Conservation (phyloP, 257 asterid species). For the Solanum neorickii region DNA sequence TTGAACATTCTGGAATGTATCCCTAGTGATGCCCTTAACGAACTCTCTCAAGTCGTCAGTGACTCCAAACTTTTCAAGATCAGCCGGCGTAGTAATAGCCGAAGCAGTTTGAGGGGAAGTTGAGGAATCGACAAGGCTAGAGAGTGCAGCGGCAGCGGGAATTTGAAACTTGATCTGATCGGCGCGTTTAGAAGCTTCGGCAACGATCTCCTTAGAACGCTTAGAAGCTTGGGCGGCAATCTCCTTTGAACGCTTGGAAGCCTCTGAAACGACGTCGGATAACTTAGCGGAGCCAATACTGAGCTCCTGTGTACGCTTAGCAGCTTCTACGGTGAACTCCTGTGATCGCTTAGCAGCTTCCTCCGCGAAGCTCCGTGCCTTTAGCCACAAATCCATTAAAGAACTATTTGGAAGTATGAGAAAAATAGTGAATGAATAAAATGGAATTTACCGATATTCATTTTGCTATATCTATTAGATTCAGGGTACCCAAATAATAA, state of each 20-base stretch:
- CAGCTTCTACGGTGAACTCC: constrained; percentile 43
- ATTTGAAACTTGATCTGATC: constrained; percentile 87
- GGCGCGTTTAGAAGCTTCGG: constrained; percentile 73
- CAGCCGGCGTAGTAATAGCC: constrained; percentile 7
- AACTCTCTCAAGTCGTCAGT: constrained; percentile 78
- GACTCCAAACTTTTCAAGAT: constrained; percentile 64
- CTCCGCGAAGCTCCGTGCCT: constrained; percentile 75
- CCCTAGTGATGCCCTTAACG: constrained; percentile 49
- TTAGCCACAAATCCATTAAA: constrained; percentile 75
- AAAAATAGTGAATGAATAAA: not conserved
- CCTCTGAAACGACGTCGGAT: constrained; percentile 62
- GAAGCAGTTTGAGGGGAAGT: not conserved
- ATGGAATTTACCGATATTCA: not conserved
- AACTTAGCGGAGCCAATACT: constrained; percentile 45
- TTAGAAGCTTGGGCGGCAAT: constrained; percentile 50
- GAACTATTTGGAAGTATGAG: not conserved
- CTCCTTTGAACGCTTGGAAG: constrained; percentile 27
- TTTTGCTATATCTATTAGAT: not conserved
- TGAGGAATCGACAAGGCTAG: constrained; percentile 39
- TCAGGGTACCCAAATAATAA: not conserved
- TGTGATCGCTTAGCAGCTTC: constrained; percentile 82
- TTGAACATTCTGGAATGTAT: constrained; percentile 75
- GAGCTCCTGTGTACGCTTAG: constrained; percentile 52
- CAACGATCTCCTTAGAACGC: constrained; percentile 38
- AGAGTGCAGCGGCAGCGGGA: constrained; percentile 42